A percentile compares a stretch with the other conserved stretches of the same genome.
These are phyloP conservation scores for Whalleya microplaca DNA, from an alignment of 2,329 filamentous ascomycete species.

Conservation along the genomic window DNA sequence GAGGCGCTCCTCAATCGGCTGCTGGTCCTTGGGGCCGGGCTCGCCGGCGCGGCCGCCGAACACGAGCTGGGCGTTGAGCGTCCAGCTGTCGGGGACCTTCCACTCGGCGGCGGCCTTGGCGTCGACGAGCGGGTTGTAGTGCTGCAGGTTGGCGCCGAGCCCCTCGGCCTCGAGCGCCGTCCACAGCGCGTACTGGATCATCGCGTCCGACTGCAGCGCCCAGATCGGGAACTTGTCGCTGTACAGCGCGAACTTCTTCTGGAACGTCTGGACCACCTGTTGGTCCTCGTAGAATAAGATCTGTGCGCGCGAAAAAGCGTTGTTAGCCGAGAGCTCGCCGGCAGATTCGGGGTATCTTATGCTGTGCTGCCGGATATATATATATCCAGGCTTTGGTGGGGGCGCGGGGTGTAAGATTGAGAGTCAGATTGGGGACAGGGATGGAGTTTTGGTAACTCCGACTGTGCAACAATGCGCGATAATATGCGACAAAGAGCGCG, in stretches of 20 bases:
- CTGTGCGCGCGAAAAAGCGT: slow-evolving; percentile 37
- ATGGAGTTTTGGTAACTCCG: not conserved
- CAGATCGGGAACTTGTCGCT: slow-evolving; percentile 79
- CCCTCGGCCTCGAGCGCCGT: slow-evolving; percentile 81
- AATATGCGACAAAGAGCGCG: not conserved
- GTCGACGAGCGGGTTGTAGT: slow-evolving; percentile 90
- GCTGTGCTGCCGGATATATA: too few relatives aligned
- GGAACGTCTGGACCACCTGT: slow-evolving; percentile 64
- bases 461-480: too few relatives aligned
- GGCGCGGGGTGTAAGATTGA: too few relatives aligned
- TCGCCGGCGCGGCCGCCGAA: slow-evolving; percentile 69
- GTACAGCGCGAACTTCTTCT: slow-evolving; percentile 72
- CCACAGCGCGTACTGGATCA: slow-evolving; percentile 83
- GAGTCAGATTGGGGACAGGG: not conserved
- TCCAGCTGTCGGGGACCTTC: slow-evolving; percentile 73
- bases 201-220: slow-evolving; percentile 77
- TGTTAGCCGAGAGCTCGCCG: not conserved
- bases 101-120: slow-evolving; percentile 69
- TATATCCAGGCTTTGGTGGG: too few relatives aligned
- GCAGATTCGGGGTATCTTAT: too few relatives aligned
- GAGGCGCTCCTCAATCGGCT: slow-evolving; percentile 67
- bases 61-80: slow-evolving; percentile 80
- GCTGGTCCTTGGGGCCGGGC: slow-evolving; percentile 65
- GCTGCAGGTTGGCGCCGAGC: slow-evolving; percentile 86
- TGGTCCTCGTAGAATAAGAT: slow-evolving; percentile 88